Evolutionary conservation across 257 asterid species (phyloP), one percentile per base, ranked within the genome.

Genomic region (Solanum pimpinellifolium): DNA sequence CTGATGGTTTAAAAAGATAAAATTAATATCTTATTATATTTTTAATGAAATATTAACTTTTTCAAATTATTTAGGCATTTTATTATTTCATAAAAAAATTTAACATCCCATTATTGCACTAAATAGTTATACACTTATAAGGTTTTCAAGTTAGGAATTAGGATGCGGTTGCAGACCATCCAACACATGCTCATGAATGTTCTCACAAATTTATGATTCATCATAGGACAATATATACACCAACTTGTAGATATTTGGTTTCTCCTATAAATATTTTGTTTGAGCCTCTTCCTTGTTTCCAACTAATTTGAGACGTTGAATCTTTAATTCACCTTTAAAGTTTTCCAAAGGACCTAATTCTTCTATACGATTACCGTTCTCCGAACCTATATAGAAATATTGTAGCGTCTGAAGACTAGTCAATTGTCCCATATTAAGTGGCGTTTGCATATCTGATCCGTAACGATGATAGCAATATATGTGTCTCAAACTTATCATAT

Each of bases 401-500:
- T 10, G 25, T 31, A 90, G 76, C 33, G 90, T 88, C 21, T 75
- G 91, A 85, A 90, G 89, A 80, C 77, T 87, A 25, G 87, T 87
- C 60, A 91, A 85, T 23, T 15, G 41, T 4, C 93, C 91, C 69
- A 91, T 90, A 23, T 70, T 47, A 6, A 49, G 80, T 37, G 89
- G 91, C 84, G 65, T 47, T 14, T 73, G 81, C 31, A 2, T 31
- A 31, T 31, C 31, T 31, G 31, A 31, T 31, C 31, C 31, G 3
- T 31, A 31, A 31, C 31, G 31, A 31, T 31, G 31, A 3, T 31
- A 31, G 31, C 2, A 65, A 68, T 87, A 42, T n/a, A 91, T 82
- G 73, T 91, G 92, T 41, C 92, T 83, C 85, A 91, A 70, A 69
- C 85, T 88, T 25, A 89, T 18, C 75, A 89, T 73, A 69, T 72